Base-by-base conservation (phyloP, 2,329 filamentous ascomycete species). In the Hymenoscyphus fructigenus region DNA sequence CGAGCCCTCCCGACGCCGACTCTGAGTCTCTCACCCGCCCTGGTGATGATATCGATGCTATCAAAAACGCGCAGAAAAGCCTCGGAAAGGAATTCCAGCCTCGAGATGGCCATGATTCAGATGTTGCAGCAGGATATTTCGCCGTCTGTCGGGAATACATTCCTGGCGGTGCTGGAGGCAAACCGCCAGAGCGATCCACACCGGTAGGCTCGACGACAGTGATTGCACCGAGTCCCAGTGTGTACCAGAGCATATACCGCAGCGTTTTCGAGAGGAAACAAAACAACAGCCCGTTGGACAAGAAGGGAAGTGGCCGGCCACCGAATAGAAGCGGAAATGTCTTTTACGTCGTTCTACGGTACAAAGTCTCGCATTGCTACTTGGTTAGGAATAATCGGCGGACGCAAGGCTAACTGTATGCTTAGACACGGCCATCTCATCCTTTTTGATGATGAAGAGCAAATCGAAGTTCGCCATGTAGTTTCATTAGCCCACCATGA, bases 241-340 rank as follows among this genome's bases (percentile, higher is more conserved):
- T 99, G 44, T 98, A 98, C 78, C 95, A 98, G 83, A 91, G 91
- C 76, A 97, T 99, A 92, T 99, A 99, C 79, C 84, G 93, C 75
- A 97, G 91, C 76, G 90, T 99, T 67, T 98, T 99, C 76, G 93
- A 97, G 72, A 86, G 94, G 73, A 93, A 90, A 73, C 72, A 87
- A 81, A 70, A 60, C 23, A 70, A 71, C 38, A 73, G 70, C 56
- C 75, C 73, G 69, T 67, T 75, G 47, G 75, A 76, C 57, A 75
- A 72, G 56, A 76, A 74, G 65, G 69, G 71, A 34, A 69, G 47
- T 61, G 73, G 70, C n/a, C 73, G 70, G 53, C 68, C 73, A 53
- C 73, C 76, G 62, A 87, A 83, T 75, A 85, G 82, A 71, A 90
- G 91, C 2, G 88, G 91, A 62, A 97, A 97, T 76, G 90, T 97